phyloP scores from a whole-genome alignment of 306 rosid genomes.

The Myrica gale region DNA sequence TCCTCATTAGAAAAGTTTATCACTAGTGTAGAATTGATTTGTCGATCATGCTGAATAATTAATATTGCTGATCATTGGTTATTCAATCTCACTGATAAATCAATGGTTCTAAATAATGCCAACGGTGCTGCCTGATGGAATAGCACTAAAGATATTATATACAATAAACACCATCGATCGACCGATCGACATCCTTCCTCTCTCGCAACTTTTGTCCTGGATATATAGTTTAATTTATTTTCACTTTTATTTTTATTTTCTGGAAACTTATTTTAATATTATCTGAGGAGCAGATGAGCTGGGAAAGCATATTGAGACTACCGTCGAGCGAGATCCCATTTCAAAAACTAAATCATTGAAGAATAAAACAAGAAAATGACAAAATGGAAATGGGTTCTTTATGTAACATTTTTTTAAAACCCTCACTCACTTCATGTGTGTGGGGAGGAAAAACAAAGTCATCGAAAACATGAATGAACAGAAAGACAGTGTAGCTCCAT shows the following conservation, averaged over 20 bases:
- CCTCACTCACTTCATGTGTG: slow-evolving; percentile 10
- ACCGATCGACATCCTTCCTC: neutral
- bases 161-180: too few relatives aligned
- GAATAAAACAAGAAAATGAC: slow-evolving; percentile 83
- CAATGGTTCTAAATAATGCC: neutral
- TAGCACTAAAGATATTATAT: neutral
- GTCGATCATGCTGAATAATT: neutral
- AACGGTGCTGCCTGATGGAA: neutral
- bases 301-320: slow-evolving; percentile 61
- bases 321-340: slow-evolving; percentile 57
- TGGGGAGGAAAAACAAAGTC: slow-evolving; percentile 40
- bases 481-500: slow-evolving; percentile 36
- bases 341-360: slow-evolving; percentile 63
- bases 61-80: neutral
- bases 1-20: neutral
- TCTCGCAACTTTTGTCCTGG: neutral
- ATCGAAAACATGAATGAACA: slow-evolving; percentile 43
- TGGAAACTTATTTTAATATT: slow-evolving; percentile 4
- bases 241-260: slow-evolving; percentile 7
- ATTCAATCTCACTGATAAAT: neutral
- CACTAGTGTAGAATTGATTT: neutral
- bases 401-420: slow-evolving; percentile 13
- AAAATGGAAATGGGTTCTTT: slow-evolving; percentile 33
- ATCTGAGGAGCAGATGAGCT: slow-evolving; percentile 46
- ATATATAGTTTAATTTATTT: neutral